Base-by-base conservation (phyloP, 345 rosid species). In the Euphorbia peplus region DNA sequence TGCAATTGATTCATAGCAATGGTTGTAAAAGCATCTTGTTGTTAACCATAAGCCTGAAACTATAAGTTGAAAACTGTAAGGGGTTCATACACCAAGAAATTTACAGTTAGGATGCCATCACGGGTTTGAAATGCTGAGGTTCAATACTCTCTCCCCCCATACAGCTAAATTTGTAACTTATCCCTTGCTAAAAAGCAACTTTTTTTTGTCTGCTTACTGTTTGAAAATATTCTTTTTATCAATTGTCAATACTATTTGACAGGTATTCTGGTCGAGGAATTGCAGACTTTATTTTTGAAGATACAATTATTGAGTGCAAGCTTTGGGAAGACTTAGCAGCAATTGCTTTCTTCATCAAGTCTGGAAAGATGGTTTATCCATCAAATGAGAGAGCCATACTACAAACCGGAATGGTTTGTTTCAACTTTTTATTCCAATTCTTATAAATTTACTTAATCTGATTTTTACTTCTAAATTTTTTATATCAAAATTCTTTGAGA, bases 311-410 rank as follows among this genome's bases (percentile, higher is more conserved):
- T 64, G 89, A 87, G 62, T 85, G 86, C 78, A 85, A 88, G 72
- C 74, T 90, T 59, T 80, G 87, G 83, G 86, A 87, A 78, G 87
- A 84, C 63, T 79, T 81, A 58, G 84, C 85, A 56, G 64, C 82
- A 42, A 50, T 86, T 58, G 50, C 57, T 77, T 69, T 75, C 68
- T 73, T 72, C 67, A 47, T 85, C 47, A 70, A 75, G 37, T 84
- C 90, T 69, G 85, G 84, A 65, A 78, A 78, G 78, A 73, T 90
- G 69, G 76, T 81, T 68, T 73, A 79, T 79, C 84, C 93, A 66
- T 81, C 37, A 62, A 73, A 80, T 65, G 71, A 82, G 79, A 84
- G 77, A 74, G 82, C 78, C 74, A 81, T 93, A 76, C 73, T 88
- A 67, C 75, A 71, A 26, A 79, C 72, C 28, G 73, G 76, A 77